These are phyloP conservation scores for Byssoonygena ceratinophila DNA, from an alignment of 2,329 filamentous ascomycete genomes.

Conservation along the genomic window DNA sequence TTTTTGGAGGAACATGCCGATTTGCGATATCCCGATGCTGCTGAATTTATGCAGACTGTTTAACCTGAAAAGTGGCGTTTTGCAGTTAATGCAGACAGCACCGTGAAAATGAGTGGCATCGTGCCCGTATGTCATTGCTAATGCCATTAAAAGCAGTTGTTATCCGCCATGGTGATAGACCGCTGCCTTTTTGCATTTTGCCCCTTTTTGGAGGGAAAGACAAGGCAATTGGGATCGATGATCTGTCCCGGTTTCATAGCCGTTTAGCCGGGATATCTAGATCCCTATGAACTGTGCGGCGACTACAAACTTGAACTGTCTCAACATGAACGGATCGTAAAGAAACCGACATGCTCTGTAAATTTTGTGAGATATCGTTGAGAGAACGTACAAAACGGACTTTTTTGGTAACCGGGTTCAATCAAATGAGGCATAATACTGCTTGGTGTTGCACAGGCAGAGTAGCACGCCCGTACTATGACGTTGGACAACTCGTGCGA, in stretches of 20 bases:
- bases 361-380: too few relatives aligned
- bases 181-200: neutral
- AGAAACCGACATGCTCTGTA: too few relatives aligned
- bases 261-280: neutral
- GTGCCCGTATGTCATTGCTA: neutral
- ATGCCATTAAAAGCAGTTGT: too few relatives aligned
- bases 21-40: slow-evolving; percentile 67
- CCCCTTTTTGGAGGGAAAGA: neutral
- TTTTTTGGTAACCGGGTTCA: too few relatives aligned
- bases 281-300: neutral
- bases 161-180: too few relatives aligned
- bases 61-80: slow-evolving; percentile 1
- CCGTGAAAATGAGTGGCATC: neutral
- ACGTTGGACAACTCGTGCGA: too few relatives aligned
- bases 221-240: neutral
- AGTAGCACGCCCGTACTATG: too few relatives aligned
- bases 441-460: too few relatives aligned
- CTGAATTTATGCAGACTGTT: slow-evolving; percentile 24
- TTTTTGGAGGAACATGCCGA: slow-evolving; percentile 85
- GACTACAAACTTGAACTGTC: neutral
- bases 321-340: neutral
- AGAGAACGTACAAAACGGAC: too few relatives aligned
- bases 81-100: neutral
- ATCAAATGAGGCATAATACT: too few relatives aligned
- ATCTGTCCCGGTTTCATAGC: neutral